Base-by-base conservation (phyloP, 73 alveolate species). In the Stentor roeselii region DNA sequence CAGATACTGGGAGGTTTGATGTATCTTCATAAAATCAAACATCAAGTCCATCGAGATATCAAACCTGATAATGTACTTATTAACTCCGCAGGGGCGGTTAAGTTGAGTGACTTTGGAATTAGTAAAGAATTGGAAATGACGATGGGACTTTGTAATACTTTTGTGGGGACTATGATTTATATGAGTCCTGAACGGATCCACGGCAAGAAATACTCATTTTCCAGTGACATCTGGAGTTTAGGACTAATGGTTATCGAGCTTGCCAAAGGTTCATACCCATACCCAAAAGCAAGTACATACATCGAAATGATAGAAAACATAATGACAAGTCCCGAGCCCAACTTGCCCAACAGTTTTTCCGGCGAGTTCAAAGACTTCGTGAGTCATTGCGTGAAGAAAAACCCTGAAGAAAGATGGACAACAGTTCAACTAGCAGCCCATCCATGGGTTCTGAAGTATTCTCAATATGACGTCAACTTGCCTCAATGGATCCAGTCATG, bases 141-240 rank as follows among this genome's bases (percentile, higher is more conserved):
- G 2, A 84, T 85, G 38, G 88, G 88, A 78, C 86, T 94, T 32
- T 94, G 98, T 36, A 87, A 92, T 15, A 95, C 99, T 42, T 93
- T 88, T 80, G 95, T 95, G 0, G 99, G 99, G 3, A 94, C 99
- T n/a, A 78, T 90, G 83, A 91, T 93, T 76, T 95, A 94, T 86
- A 91, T 97, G 98, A 90, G 98, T 83, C 99, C 99, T 1, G 99
- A 97, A 86, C 89, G 99, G 87, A 95, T 97, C 86, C 95, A 93
- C n/a, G 99, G 99, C n/a, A 94, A 95, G 78, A 90, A 85, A 78
- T 97, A 97, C 86, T 86, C 96, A 35, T 90, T 87, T 80, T 89
- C 97, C 42, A 92, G 98, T 3, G 99, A 97, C 82, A 92, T 97
- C 14, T 97, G 99, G 99, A 90, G 98, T 84, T 82, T 97, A 34